Evolutionary conservation across 176 grass and related monocot genomes (phyloP), one percentile per base, ranked within the genome.

Genomic region (Saccharum spontaneum): DNA sequence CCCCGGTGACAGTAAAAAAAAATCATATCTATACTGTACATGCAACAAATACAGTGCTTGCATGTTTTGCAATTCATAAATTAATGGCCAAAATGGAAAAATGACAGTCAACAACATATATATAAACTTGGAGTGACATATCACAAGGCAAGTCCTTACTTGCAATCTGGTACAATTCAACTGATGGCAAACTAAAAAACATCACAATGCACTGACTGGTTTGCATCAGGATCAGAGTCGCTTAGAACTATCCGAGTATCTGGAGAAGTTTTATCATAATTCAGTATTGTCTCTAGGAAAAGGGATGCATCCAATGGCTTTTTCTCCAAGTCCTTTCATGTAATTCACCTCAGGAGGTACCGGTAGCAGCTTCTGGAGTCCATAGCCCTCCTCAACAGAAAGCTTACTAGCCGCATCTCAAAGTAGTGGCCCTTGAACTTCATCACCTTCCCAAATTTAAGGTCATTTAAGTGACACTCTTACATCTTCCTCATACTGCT

Each of bases 321-420:
- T 23, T 28, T 64, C 15, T 41, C 22, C 18, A 14, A 28, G 7
- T 62, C 7, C 37, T 26, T 64, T 23, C n/a, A 44, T 64, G 57
- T 44, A 26, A 79, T 44, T 12, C 38, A 15, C 76, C 9, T 30
- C 37, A 43, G 38, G n/a, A 44, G 23, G 37, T 31, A 79, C 39
- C n/a, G 45, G 16, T 30, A 1, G 28, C 28, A 28, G 28, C 28
- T 28, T 28, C 28, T 28, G 28, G 28, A 28, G 28, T 28, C 28
- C 28, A 28, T 28, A 79, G 9, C 59, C 59, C 62, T 78, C 55
- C 76, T 79, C n/a, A 65, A 31, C 39, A 79, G 59, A 65, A 45
- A 79, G 24, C 60, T 65, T 43, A 44, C 76, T 20, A 79, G 76
- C 30, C 39, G 59, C 49, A 18, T 43, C 3, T 63, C 76, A 78